Base-by-base conservation (phyloP, 257 asterid genomes). In the Ilex aquifolium region DNA sequence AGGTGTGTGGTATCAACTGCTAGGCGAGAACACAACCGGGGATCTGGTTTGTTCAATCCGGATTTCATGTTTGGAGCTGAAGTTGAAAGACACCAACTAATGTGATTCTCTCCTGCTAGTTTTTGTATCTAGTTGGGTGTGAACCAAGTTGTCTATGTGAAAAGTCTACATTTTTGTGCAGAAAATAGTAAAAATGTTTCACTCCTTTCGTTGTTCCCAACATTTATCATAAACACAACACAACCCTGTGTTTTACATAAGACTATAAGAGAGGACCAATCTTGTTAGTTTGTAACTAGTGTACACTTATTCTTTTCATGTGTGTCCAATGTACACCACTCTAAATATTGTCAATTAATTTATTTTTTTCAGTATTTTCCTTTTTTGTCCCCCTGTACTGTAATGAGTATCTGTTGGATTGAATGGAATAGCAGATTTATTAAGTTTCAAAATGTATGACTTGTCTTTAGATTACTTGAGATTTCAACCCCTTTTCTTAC, bases 1-100 rank as follows among this genome's bases (percentile, higher is more conserved):
- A 84, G 63, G 60, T 32, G 64, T 91, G 98, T 76, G 96, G 98
- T 39, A 91, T 91, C 60, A 91, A 91, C 79, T 88, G 95, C 75
- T 91, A 80, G 66, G 21, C 27, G 13, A 46, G n/a, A 46, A 11
- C 10, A 14, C 4, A 2, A 46, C 52, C n/a, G 52, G 15, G 14
- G n/a, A 46, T 46, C 48, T 46, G 52, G 52, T 4, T 3, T 5
- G 3, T 46, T 10, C 6, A 46, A 46, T 14, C 52, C 10, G 52
- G 52, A 11, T 46, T 49, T n/a, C 54, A 49, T 11, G 9, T 44
- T 44, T 8, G 50, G 50, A 44, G 13, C 17, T 12, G 4, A 49
- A 12, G 54, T 11, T 49, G 5, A 49, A 15, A 12, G 10, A 3
- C 11, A 6, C 11, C 5, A 15, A 12, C 54, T 49, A 49, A 49